Percentiles rank a stretch among this genome's conserved stretches.
phyloP scores from a whole-genome alignment of 2,329 filamentous ascomycete species.

The Sclerotiophoma versabilis region DNA sequence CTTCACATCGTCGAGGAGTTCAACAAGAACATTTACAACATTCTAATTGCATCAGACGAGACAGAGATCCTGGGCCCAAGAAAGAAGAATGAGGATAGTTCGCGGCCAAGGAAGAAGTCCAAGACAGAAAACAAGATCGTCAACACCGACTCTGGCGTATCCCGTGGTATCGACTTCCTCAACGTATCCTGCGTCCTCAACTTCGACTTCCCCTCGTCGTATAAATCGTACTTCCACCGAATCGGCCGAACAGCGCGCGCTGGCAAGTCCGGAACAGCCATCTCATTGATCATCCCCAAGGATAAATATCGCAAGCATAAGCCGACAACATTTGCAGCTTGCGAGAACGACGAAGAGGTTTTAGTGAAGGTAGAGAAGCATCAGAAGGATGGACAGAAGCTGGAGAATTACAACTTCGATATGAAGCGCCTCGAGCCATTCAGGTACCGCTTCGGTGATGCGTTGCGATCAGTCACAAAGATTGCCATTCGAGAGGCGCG shows the following conservation, averaged over 20 bases:
- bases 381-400: slow-evolving; percentile 81
- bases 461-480: slow-evolving; percentile 85
- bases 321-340: slow-evolving; percentile 76
- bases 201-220: slow-evolving; percentile 88
- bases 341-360: slow-evolving; percentile 84
- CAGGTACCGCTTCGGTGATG: slow-evolving; percentile 87
- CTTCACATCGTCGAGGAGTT: slow-evolving; percentile 97
- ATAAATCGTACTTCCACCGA: slow-evolving; percentile 95
- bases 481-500: slow-evolving; percentile 90
- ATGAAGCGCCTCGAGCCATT: slow-evolving; percentile 94
- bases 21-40: slow-evolving; percentile 95
- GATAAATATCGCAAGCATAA: slow-evolving; percentile 88
- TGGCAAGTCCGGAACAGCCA: slow-evolving; percentile 88
- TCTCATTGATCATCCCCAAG: slow-evolving; percentile 91
- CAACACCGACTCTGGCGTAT: slow-evolving; percentile 93
- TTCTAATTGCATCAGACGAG: slow-evolving; percentile 95
- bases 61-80: slow-evolving; percentile 77
- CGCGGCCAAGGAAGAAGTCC: slow-evolving; percentile 61
- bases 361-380: slow-evolving; percentile 79
- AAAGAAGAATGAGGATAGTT: slow-evolving; percentile 43
- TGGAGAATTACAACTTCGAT: slow-evolving; percentile 93
- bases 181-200: slow-evolving; percentile 86
- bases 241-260: slow-evolving; percentile 93
- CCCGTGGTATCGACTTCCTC: slow-evolving; percentile 94
- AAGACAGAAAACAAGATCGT: slow-evolving; percentile 63